Evolutionary conservation across 2,329 filamentous ascomycete species (phyloP).

Genomic region (Hymenoscyphus repandus): DNA sequence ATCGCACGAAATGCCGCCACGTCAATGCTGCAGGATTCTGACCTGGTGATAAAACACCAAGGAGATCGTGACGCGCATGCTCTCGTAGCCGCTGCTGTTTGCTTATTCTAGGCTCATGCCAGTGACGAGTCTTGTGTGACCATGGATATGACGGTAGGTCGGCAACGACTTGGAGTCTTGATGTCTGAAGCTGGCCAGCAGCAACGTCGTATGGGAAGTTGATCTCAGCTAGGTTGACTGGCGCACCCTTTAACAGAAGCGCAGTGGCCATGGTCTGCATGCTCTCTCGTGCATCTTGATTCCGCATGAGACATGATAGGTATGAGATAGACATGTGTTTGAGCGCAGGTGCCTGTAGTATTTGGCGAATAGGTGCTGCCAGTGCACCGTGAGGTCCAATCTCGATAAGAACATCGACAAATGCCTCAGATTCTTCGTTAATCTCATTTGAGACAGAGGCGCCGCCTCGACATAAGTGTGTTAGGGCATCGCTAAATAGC

Average conservation of each 20-base stretch:
- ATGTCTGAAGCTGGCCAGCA: no score
- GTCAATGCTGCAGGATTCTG: slow-evolving; percentile 15
- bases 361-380: slow-evolving; percentile 10
- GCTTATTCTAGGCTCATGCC: slow-evolving; percentile 47
- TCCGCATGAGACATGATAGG: slow-evolving; percentile 6
- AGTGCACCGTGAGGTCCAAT: slow-evolving; percentile 16
- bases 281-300: slow-evolving; percentile 7
- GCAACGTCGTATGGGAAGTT: background rate
- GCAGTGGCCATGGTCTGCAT: background rate
- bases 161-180: no score
- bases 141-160: slow-evolving; percentile 49
- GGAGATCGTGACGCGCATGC: slow-evolving; percentile 42
- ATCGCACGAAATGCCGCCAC: slow-evolving; percentile 29
- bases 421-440: background rate
- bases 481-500: background rate
- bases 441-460: background rate
- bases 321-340: slow-evolving; percentile 17
- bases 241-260: background rate
- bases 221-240: background rate
- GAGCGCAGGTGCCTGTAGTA: slow-evolving; percentile 3
- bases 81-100: slow-evolving; percentile 39
- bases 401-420: slow-evolving; percentile 10
- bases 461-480: no score
- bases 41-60: slow-evolving; percentile 33
- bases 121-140: slow-evolving; percentile 47